phyloP scores from a whole-genome alignment of 805 yeast genomes.

The Suhomyces canberraensis region DNA sequence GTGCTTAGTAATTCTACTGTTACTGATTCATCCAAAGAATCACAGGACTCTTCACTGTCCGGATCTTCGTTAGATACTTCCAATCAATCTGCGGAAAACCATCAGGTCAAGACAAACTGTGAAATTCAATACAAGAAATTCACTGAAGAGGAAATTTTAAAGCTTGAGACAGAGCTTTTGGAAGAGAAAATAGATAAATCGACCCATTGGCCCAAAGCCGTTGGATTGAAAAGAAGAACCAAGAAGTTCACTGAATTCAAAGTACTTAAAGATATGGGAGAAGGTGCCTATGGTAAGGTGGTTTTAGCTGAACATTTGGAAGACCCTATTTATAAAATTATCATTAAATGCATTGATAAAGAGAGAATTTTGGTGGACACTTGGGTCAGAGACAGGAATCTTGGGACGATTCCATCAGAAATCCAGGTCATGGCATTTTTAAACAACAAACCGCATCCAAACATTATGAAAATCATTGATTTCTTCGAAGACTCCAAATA shows the following conservation, averaged over 20 bases:
- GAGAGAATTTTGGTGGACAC: constrained; percentile 93
- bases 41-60: not conserved
- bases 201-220: constrained; percentile 45
- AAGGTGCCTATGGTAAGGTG: constrained; percentile 96
- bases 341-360: constrained; percentile 86
- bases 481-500: constrained; percentile 89
- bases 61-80: not conserved
- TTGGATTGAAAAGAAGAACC: constrained; percentile 66
- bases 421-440: constrained; percentile 89
- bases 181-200: constrained; percentile 35
- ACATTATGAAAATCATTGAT: constrained; percentile 80
- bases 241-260: constrained; percentile 70
- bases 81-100: not conserved
- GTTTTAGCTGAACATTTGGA: constrained; percentile 67
- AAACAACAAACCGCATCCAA: constrained; percentile 76
- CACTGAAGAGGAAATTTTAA: constrained; percentile 43
- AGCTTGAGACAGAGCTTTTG: constrained; percentile 45
- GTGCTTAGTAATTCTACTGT: not conserved
- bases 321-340: constrained; percentile 63
- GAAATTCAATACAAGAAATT: constrained; percentile 13
- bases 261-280: constrained; percentile 78
- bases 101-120: constrained; percentile 12
- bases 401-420: constrained; percentile 96
- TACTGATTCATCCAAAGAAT: not conserved
- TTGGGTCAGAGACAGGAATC: constrained; percentile 88